Evolutionary conservation across 192 early-diverging fungal species (phyloP).

Genomic region (Umbelopsis sp.): DNA sequence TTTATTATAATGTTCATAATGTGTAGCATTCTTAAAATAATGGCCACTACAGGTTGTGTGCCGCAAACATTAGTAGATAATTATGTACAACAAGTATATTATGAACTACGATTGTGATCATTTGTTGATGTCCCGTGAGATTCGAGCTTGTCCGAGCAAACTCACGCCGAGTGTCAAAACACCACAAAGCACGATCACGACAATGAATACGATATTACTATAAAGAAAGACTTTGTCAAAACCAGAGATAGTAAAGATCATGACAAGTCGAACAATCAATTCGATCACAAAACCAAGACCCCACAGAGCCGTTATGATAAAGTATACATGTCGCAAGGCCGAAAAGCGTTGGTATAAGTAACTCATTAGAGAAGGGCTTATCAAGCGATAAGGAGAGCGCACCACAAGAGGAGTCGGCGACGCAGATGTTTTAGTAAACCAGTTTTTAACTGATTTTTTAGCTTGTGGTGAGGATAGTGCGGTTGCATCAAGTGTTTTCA

Average conservation of each 20-base stretch:
- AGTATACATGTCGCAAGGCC: background rate
- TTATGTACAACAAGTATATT: no score
- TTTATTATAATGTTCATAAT: no score
- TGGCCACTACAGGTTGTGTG: no score
- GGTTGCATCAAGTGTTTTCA: background rate
- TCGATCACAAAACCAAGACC: conserved; percentile 10
- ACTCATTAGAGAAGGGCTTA: no score
- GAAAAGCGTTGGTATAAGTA: background rate
- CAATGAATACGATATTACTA: background rate
- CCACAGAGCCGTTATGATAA: background rate
- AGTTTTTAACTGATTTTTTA: no score
- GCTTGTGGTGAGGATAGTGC: background rate
- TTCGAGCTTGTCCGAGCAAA: no score
- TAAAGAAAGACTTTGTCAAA: conserved; percentile 2
- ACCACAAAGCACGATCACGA: background rate
- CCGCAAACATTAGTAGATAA: no score
- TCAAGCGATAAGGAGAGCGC: background rate
- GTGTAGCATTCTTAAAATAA: no score
- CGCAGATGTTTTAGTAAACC: background rate
- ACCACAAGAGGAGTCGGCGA: background rate
- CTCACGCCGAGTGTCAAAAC: background rate
- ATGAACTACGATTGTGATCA: no score
- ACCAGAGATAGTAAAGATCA: background rate
- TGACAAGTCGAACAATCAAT: background rate
- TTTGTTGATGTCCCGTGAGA: no score